These are phyloP conservation scores for Debaryomyces psychrophilus DNA, from an alignment of 1,139 yeast species.

Conservation along the genomic window DNA sequence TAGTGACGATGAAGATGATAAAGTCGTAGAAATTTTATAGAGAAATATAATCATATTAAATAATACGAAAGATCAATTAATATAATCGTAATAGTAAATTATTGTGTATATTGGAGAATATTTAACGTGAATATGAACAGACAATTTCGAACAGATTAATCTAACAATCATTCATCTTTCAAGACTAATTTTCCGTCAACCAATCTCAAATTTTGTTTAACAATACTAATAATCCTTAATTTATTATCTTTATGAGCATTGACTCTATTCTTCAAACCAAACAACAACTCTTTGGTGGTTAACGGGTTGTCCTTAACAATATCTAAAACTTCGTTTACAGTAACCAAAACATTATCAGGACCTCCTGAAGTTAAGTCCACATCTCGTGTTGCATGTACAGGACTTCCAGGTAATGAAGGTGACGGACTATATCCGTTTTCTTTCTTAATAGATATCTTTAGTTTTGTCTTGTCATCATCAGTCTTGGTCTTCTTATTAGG, in stretches of 20 bases:
- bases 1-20: conserved; percentile 41
- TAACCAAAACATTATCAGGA: conserved; percentile 51
- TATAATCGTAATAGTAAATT: background rate
- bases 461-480: conserved; percentile 23
- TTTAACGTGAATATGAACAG: background rate
- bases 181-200: conserved; percentile 68
- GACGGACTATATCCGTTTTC: conserved; percentile 19
- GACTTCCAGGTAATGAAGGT: conserved; percentile 22
- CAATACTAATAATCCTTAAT: conserved; percentile 64
- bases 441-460: conserved; percentile 16
- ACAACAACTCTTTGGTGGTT: conserved; percentile 67
- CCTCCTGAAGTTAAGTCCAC: conserved; percentile 42
- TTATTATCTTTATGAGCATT: conserved; percentile 71
- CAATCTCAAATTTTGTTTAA: conserved; percentile 68
- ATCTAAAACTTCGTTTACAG: conserved; percentile 71
- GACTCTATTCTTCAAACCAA: conserved; percentile 63
- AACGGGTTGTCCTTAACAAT: conserved; percentile 66
- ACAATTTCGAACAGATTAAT: background rate
- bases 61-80: background rate
- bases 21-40: conserved; percentile 56
- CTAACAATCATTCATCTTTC: conserved; percentile 35
- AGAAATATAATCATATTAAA: background rate
- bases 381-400: conserved; percentile 18
- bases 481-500: conserved; percentile 48
- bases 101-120: conserved; percentile 1